These are phyloP conservation scores for Hanseniaspora nectarophila DNA, from an alignment of 805 yeast species.

Conservation along the genomic window DNA sequence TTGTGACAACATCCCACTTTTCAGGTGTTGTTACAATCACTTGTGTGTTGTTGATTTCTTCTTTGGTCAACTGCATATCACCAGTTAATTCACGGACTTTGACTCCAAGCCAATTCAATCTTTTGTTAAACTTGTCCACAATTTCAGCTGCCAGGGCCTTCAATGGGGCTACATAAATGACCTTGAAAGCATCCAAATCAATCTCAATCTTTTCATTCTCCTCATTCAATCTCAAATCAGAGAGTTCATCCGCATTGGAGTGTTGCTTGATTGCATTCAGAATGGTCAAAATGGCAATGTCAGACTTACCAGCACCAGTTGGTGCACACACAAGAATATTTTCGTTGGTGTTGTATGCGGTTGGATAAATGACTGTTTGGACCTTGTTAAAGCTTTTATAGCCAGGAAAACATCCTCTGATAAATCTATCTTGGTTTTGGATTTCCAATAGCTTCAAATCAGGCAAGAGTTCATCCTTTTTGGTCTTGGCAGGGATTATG, in stretches of 20 bases:
- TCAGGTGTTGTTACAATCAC: conserved; percentile 90
- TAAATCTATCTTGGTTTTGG: conserved; percentile 56
- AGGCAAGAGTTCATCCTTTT: conserved; percentile 25
- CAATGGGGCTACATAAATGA: conserved; percentile 84
- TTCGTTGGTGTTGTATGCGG: conserved; percentile 85
- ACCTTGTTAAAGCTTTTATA: conserved; percentile 71
- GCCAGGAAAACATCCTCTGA: conserved; percentile 72
- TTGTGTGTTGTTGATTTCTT: conserved; percentile 72
- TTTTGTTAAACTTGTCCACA: conserved; percentile 72
- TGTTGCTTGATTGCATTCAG: conserved; percentile 68
- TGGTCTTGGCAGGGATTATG: conserved; percentile 60
- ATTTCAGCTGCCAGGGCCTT: conserved; percentile 95
- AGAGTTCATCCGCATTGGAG: conserved; percentile 33
- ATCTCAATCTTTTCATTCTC: conserved; percentile 47
- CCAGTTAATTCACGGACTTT: conserved; percentile 84
- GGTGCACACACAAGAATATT: conserved; percentile 96
- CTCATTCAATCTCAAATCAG: conserved; percentile 21
- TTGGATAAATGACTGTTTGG: conserved; percentile 83
- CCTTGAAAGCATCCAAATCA: conserved; percentile 74
- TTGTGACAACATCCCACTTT: conserved; percentile 94
- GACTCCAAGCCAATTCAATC: conserved; percentile 74
- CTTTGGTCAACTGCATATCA: conserved; percentile 80
- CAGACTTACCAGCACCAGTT: conserved; percentile 96
- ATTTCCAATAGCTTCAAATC: conserved; percentile 41
- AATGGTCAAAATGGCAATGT: conserved; percentile 73